Conservation (phyloP, 2,329 filamentous ascomycete genomes). For the Pestalotiopsis sp. region DNA sequence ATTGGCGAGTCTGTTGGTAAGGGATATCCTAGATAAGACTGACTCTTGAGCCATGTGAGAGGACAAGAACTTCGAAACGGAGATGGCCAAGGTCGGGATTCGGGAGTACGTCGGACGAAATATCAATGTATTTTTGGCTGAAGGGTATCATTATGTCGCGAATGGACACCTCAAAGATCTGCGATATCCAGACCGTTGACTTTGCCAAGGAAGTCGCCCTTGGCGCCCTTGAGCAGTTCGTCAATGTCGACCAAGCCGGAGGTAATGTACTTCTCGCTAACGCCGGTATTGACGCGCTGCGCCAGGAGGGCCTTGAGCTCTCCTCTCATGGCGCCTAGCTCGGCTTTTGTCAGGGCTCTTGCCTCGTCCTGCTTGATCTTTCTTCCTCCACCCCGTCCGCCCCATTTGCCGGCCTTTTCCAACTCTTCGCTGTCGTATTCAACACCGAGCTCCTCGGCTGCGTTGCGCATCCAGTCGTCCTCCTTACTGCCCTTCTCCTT, state of each 20-base stretch:
- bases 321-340: slow-evolving; percentile 70
- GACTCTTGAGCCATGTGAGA: neutral
- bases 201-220: slow-evolving; percentile 67
- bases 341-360: slow-evolving; percentile 68
- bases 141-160: neutral
- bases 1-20: neutral
- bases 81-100: neutral
- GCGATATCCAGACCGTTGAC: slow-evolving; percentile 45
- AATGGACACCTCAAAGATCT: slow-evolving; percentile 24
- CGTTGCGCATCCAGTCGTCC: slow-evolving; percentile 80
- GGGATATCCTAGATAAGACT: neutral
- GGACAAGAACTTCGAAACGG: neutral
- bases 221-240: slow-evolving; percentile 66
- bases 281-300: slow-evolving; percentile 80
- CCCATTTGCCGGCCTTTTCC: slow-evolving; percentile 62
- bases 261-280: slow-evolving; percentile 78
- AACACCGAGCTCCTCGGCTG: slow-evolving; percentile 90
- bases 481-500: slow-evolving; percentile 87
- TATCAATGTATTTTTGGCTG: neutral
- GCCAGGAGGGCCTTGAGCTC: slow-evolving; percentile 73
- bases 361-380: slow-evolving; percentile 77
- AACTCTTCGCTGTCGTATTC: slow-evolving; percentile 93
- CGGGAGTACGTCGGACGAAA: neutral
- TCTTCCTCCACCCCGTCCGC: slow-evolving; percentile 72
- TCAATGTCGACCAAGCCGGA: slow-evolving; percentile 84